These are phyloP conservation scores for Lanzia echinophila DNA, from an alignment of 2,329 filamentous ascomycete genomes.

Conservation along the genomic window DNA sequence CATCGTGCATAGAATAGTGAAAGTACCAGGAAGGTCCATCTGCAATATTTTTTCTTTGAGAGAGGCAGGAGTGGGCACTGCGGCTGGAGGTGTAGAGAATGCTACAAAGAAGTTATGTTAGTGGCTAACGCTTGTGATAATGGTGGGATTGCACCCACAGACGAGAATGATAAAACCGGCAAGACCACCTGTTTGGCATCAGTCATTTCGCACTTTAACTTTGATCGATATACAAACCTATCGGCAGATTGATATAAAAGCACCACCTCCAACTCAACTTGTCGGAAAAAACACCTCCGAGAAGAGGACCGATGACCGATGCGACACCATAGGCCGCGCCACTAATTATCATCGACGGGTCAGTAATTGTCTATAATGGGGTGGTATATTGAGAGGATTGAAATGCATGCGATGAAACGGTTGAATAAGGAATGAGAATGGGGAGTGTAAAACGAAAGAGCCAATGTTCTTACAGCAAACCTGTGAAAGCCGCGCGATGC, in stretches of 20 bases:
- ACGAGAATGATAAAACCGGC: conserved; percentile 23
- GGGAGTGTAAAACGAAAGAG: too few relatives aligned
- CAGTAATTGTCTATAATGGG: too few relatives aligned
- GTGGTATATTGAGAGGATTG: too few relatives aligned
- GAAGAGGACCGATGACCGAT: conserved; percentile 52
- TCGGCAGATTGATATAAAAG: conserved; percentile 16
- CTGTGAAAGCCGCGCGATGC: conserved; percentile 42
- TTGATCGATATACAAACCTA: too few relatives aligned
- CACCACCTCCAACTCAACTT: conserved; percentile 53
- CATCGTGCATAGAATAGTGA: conserved; percentile 39
- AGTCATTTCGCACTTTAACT: too few relatives aligned
- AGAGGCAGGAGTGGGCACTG: conserved; percentile 33
- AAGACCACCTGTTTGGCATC: too few relatives aligned
- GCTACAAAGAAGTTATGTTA: not conserved
- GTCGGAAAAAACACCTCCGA: conserved; percentile 58
- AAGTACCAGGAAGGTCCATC: conserved; percentile 41
- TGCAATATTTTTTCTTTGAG: conserved; percentile 41
- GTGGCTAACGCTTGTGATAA: not conserved
- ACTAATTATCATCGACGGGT: too few relatives aligned
- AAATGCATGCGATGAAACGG: too few relatives aligned
- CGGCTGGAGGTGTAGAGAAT: conserved; percentile 33
- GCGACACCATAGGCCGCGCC: conserved; percentile 61
- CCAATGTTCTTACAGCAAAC: conserved; percentile 48
- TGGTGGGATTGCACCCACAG: not conserved
- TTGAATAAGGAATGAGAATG: too few relatives aligned